Evolutionary conservation across 139 green algal species (phyloP), one percentile per base, ranked within the genome.

Genomic region (Volvox reticuliferus): DNA sequence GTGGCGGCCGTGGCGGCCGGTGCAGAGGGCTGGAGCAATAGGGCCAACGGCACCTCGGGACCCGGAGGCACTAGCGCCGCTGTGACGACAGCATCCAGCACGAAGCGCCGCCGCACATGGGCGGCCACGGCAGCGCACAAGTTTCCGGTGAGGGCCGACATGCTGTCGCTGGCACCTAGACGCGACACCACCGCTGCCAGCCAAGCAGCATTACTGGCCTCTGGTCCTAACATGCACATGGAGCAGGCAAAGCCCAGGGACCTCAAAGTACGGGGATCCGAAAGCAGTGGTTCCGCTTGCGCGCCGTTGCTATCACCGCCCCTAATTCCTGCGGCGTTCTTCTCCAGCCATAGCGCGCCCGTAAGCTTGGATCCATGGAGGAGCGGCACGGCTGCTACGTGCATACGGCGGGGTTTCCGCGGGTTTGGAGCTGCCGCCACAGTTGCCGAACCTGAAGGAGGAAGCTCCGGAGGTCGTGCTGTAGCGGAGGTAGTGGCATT

Each of bases 321-420:
- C 2, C 33, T 30, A 9, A 28, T 2, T 5, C 3, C 33, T 3
- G 16, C 71, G 21, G 24, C 21, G 71, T 2, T 30, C 28, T 87
- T 33, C 32, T 79, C 63, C 33, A 88, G 82, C 82, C 82, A 88
- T 18, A 88, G 82, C 13, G 63, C 82, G 20, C 82, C 82, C 12
- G 63, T 35, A 13, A 88, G 82, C 9, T 78, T 75, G 0, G 82
- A 33, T 12, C 82, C 82, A 20, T 88, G 63, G 26, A 88, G 35
- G 32, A 88, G 82, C 0, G 82, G 82, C 19, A 88, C 82, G 18
- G 82, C 82, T 5, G 82, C 82, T 12, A 79, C 82, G 30, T 32
- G 80, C 12, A 62, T 86, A 20, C 71, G 71, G 26, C 71, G 71
- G 71, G 6, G 71, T 18, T 73, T 73, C 6, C 65, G 65, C 2